Conservation (phyloP, 306 rosid genomes). For the Acacia crassicarpa region DNA sequence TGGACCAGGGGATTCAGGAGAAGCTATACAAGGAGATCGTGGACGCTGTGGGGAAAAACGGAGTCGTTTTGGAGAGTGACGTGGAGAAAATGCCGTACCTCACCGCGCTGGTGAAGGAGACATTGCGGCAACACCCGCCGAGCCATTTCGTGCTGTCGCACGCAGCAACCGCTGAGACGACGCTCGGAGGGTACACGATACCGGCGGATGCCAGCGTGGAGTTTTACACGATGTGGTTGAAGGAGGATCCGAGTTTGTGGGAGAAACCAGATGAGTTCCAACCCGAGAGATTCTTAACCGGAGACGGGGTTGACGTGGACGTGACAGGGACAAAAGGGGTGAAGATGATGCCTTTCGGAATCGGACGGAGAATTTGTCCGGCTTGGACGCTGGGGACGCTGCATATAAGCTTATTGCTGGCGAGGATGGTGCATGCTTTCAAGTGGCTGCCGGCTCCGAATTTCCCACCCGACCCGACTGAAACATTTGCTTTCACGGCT, state of each 20-base stretch:
- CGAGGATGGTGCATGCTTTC: slow-evolving; percentile 81
- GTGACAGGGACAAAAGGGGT: slow-evolving; percentile 76
- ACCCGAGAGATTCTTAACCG: slow-evolving; percentile 87
- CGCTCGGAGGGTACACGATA: slow-evolving; percentile 77
- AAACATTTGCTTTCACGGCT: slow-evolving; percentile 82
- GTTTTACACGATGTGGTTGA: slow-evolving; percentile 88
- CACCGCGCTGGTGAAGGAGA: slow-evolving; percentile 74
- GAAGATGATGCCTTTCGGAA: slow-evolving; percentile 89
- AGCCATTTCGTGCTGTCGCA: slow-evolving; percentile 88
- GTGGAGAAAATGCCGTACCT: slow-evolving; percentile 80
- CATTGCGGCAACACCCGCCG: slow-evolving; percentile 91
- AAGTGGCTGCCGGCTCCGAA: slow-evolving; percentile 80
- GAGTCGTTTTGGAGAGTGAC: slow-evolving; percentile 55
- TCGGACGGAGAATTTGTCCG: slow-evolving; percentile 91
- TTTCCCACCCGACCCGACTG: slow-evolving; percentile 79
- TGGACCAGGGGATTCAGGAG: slow-evolving; percentile 68
- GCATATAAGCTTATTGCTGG: slow-evolving; percentile 78
- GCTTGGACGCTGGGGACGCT: slow-evolving; percentile 80
- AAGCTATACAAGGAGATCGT: slow-evolving; percentile 67
- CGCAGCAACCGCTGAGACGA: slow-evolving; percentile 73
- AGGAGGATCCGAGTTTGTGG: slow-evolving; percentile 84
- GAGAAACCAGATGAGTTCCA: slow-evolving; percentile 73
- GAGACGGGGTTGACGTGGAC: slow-evolving; percentile 89
- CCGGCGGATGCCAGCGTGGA: slow-evolving; percentile 91
- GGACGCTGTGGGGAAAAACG: slow-evolving; percentile 54